phyloP scores from a whole-genome alignment of 345 rosid species.

The Rhizophora apiculata region DNA sequence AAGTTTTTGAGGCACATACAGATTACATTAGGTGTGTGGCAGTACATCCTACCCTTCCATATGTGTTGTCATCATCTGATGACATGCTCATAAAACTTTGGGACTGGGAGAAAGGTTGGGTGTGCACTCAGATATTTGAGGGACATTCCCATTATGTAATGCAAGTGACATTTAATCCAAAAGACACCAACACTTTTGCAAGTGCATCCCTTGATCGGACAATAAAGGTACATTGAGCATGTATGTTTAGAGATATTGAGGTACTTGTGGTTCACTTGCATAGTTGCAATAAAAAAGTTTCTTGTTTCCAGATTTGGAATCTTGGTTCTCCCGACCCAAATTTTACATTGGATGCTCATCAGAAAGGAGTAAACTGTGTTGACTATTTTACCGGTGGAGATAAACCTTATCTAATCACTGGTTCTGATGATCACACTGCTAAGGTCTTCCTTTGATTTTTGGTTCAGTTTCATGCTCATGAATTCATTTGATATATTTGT shows the following conservation, averaged over 20 bases:
- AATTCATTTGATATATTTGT: neutral
- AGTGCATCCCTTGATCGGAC: slow-evolving; percentile 98
- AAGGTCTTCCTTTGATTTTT: slow-evolving; percentile 43
- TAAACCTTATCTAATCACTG: slow-evolving; percentile 81
- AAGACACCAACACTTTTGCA: slow-evolving; percentile 89
- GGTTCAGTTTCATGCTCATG: neutral
- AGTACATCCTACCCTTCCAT: slow-evolving; percentile 90
- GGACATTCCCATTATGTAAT: slow-evolving; percentile 99
- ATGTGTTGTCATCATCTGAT: slow-evolving; percentile 91
- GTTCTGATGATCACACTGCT: slow-evolving; percentile 95
- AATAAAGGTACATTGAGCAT: slow-evolving; percentile 49
- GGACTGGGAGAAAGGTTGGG: slow-evolving; percentile 99
- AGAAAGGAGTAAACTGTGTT: slow-evolving; percentile 89
- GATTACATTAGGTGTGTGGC: slow-evolving; percentile 95
- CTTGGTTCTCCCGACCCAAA: slow-evolving; percentile 93
- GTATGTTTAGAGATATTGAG: slow-evolving; percentile 10
- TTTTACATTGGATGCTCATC: slow-evolving; percentile 91
- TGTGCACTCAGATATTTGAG: slow-evolving; percentile 82
- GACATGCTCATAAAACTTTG: slow-evolving; percentile 98
- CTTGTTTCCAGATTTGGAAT: slow-evolving; percentile 66
- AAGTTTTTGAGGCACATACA: slow-evolving; percentile 94
- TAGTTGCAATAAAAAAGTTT: neutral
- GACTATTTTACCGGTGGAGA: slow-evolving; percentile 94
- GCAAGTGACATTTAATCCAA: slow-evolving; percentile 94
- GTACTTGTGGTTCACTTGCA: slow-evolving; percentile 9